A percentile compares a stretch with the other conserved stretches of the same genome.
Evolutionary conservation across 345 rosid species (phyloP).

Genomic region (Laguncularia racemosa): DNA sequence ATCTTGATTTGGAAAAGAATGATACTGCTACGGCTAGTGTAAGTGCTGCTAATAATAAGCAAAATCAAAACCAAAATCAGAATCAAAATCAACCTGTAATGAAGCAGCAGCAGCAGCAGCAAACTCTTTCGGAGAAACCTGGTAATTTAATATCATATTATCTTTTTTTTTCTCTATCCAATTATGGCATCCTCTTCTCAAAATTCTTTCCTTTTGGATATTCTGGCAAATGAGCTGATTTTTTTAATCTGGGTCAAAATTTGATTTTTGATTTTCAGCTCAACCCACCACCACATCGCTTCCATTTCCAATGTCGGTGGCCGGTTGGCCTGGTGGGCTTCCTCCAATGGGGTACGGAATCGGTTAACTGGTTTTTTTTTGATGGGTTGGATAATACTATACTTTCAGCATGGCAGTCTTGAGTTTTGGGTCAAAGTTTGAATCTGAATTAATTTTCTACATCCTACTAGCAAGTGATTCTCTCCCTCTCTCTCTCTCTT

Average conservation of each 20-base stretch:
- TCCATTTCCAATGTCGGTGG: slow-evolving; percentile 67
- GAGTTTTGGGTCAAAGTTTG: slow-evolving; percentile 7
- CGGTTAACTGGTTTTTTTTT: slow-evolving; percentile 1
- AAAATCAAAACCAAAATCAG: slow-evolving; percentile 5
- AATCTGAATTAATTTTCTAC: too few species aligned
- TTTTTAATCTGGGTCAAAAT: background rate
- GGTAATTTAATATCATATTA: slow-evolving; percentile 22
- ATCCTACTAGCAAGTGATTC: too few species aligned
- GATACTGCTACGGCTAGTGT: slow-evolving; percentile 32
- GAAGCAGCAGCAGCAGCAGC: slow-evolving; percentile 45
- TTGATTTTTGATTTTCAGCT: slow-evolving; percentile 36
- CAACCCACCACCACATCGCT: slow-evolving; percentile 44
- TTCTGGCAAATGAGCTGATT: background rate
- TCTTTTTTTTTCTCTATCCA: background rate
- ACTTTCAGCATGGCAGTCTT: background rate
- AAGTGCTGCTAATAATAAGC: slow-evolving; percentile 26
- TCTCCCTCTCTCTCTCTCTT: too few species aligned
- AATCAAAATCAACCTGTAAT: slow-evolving; percentile 31
- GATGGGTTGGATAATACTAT: background rate
- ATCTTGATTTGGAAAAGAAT: slow-evolving; percentile 71
- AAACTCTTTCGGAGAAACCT: slow-evolving; percentile 36
- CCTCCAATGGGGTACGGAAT: slow-evolving; percentile 85
- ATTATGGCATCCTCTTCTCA: background rate
- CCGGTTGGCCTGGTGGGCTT: slow-evolving; percentile 92
- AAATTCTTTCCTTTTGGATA: background rate